Conservation (phyloP, 768 basidiomycete genomes). For the Tylopilus subfusipes region DNA sequence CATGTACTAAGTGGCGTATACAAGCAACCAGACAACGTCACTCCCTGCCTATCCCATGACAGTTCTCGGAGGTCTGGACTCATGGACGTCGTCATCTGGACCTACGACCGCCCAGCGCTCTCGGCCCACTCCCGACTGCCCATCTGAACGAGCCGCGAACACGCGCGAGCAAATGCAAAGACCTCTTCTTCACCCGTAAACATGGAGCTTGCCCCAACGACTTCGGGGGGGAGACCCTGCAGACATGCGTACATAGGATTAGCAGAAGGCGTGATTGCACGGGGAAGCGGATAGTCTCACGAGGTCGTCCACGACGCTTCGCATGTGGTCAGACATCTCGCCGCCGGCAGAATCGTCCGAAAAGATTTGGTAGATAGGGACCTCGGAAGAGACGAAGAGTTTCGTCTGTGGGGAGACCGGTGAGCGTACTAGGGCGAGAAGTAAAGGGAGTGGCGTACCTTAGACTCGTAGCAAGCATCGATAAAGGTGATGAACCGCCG, state of each 20-base stretch:
- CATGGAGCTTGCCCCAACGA: constrained; percentile 81
- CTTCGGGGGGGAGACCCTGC: constrained; percentile 74
- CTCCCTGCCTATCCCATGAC: not conserved
- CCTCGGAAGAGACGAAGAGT: constrained; percentile 88
- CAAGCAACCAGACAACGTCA: not conserved
- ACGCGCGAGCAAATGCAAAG: constrained; percentile 95
- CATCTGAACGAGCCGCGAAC: constrained; percentile 84
- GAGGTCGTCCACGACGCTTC: constrained; percentile 93
- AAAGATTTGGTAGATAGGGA: constrained; percentile 88
- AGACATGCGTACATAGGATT: not conserved
- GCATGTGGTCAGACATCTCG: constrained; percentile 78
- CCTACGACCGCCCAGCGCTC: constrained; percentile 30
- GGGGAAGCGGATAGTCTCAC: constrained; percentile 37
- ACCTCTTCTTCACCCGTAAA: constrained; percentile 96
- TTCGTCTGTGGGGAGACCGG: constrained; percentile 74
- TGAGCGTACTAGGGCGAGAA: constrained; percentile 24
- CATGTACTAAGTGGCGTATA: not conserved
- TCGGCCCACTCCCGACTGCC: constrained; percentile 85
- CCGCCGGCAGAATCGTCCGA: constrained; percentile 56
- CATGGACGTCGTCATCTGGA: not conserved
- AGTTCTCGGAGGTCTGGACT: not conserved
- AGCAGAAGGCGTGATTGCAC: not conserved
- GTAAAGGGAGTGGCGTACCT: constrained; percentile 40
- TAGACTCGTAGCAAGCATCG: constrained; percentile 94
- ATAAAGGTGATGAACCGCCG: constrained; percentile 97